A percentile compares a stretch with the other conserved stretches of the same genome.
Evolutionary conservation across 352 stramenopile genomes (phyloP).

Genomic region (Phytophthora tubulina): DNA sequence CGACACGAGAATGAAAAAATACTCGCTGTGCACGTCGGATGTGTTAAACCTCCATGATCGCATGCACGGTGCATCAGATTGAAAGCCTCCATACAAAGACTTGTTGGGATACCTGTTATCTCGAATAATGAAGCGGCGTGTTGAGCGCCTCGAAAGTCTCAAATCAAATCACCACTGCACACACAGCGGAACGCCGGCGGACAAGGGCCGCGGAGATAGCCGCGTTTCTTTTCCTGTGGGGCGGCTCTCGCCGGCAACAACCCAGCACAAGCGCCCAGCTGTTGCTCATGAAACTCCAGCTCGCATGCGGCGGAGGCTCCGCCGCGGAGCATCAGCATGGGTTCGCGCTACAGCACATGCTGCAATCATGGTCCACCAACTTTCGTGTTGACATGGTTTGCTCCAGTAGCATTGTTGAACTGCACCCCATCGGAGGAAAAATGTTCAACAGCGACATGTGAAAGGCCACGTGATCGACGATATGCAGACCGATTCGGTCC

Average conservation of each 20-base stretch:
- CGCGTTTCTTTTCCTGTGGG: constrained; percentile 31
- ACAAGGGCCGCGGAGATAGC: constrained; percentile 28
- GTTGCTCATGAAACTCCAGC: constrained; percentile 36
- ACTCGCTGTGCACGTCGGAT: constrained; percentile 33
- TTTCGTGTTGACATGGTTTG: constrained; percentile 23
- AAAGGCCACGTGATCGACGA: constrained; percentile 37
- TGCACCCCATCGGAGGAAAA: constrained; percentile 23
- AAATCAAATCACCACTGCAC: constrained; percentile 36
- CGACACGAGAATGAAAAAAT: constrained; percentile 44
- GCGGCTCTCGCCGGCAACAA: constrained; percentile 36
- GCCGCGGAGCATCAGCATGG: constrained; percentile 23
- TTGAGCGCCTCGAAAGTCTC: constrained; percentile 24
- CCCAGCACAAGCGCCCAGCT: constrained; percentile 36
- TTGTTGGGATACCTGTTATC: constrained; percentile 13
- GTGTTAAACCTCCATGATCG: constrained; percentile 31
- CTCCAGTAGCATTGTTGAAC: constrained; percentile 11
- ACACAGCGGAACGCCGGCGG: constrained; percentile 27
- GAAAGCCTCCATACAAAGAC: background rate
- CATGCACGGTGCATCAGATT: background rate
- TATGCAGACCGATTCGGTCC: constrained; percentile 8
- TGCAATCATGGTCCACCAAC: background rate
- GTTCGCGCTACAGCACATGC: background rate
- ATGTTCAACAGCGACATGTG: constrained; percentile 40
- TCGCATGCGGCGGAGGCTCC: constrained; percentile 14
- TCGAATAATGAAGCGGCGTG: constrained; percentile 34